These are phyloP conservation scores for Scutellaria baicalensis DNA, from an alignment of 257 asterid species.

Conservation along the genomic window DNA sequence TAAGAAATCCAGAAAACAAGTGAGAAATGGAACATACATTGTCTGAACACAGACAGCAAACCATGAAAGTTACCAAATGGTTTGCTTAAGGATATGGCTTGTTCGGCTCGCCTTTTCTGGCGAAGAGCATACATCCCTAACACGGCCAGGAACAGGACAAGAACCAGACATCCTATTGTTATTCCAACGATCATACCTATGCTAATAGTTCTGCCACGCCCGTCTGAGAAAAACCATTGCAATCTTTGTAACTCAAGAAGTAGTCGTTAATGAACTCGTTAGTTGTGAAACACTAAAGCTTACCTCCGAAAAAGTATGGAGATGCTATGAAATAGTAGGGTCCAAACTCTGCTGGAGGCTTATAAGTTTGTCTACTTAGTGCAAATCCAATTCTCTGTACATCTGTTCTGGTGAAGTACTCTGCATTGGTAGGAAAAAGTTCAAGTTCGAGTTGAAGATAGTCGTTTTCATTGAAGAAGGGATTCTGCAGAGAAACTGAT, in stretches of 20 bases:
- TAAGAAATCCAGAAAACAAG: conserved; percentile 7
- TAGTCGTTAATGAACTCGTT: not conserved
- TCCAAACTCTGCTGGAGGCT: conserved; percentile 77
- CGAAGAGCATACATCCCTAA: conserved; percentile 59
- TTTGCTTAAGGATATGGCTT: conserved; percentile 60
- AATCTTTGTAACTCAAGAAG: not conserved
- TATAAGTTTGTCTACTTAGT: conserved; percentile 68
- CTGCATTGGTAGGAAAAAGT: conserved; percentile 54
- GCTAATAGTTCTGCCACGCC: conserved; percentile 31
- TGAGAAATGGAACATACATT: not conserved
- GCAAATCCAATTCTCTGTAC: conserved; percentile 65
- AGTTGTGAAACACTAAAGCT: not conserved
- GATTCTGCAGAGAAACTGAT: conserved; percentile 66
- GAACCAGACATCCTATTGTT: conserved; percentile 45
- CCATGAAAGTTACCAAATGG: conserved; percentile 60
- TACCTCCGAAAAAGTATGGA: conserved; percentile 66
- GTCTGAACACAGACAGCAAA: not conserved
- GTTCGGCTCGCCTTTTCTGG: conserved; percentile 81
- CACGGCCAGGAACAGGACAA: conserved; percentile 52
- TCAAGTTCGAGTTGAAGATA: conserved; percentile 70
- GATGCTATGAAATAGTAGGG: conserved; percentile 79
- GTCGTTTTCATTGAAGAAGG: conserved; percentile 59
- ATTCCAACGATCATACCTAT: conserved; percentile 49
- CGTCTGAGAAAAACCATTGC: conserved; percentile 20
- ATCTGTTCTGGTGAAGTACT: conserved; percentile 60